Base-by-base conservation (phyloP, 1,284 basidiomycete species). In the Cystobasidium slooffiae region DNA sequence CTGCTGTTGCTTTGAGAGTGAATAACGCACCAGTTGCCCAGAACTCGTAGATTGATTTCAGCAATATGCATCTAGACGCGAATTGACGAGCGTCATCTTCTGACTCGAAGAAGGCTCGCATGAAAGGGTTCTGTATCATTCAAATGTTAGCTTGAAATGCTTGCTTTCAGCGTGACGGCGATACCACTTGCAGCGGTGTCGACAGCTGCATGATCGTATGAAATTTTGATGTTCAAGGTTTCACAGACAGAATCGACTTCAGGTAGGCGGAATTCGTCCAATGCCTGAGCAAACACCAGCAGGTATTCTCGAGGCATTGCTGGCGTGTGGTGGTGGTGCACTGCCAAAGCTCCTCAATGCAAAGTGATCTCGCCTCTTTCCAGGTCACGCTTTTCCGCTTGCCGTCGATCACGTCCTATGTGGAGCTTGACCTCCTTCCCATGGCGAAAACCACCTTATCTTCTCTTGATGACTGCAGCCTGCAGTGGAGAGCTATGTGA, bases 51-150 rank as follows among this genome's bases (percentile, higher is more conserved):
- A 82, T 78, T 56, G 80, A 94, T 91, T 91, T 93, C 80, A 98
- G 86, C 58, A 94, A 83, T 51, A 96, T 90, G 78, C 92, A 93
- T 77, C 96, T 85, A 76, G 86, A 85, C 0, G 92, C 89, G 22
- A 99, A 84, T n/a, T 87, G 81, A 68, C 85, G 83, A 0, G 91
- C 92, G 76, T 95, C 88, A 53, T 89, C 88, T 78, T 93, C 92
- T 37, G 85, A 82, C 39, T 88, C 87, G 1, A 96, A 83, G 39
- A 86, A 85, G 41, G 95, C 82, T 51, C 92, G 83, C 86, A 94
- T 88, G 81, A 91, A 91, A 0, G 92, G 92, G 61, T 88, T 72
- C 79, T 80, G 76, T 0, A 2, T 4, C 2, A 2, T n/a, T 20
- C 18, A 18, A n/a, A 4, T 7, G 18, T 16, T 53, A 12, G 39